Conservation (phyloP, 2,329 filamentous ascomycete species). For the Biscogniauxia marginata region DNA sequence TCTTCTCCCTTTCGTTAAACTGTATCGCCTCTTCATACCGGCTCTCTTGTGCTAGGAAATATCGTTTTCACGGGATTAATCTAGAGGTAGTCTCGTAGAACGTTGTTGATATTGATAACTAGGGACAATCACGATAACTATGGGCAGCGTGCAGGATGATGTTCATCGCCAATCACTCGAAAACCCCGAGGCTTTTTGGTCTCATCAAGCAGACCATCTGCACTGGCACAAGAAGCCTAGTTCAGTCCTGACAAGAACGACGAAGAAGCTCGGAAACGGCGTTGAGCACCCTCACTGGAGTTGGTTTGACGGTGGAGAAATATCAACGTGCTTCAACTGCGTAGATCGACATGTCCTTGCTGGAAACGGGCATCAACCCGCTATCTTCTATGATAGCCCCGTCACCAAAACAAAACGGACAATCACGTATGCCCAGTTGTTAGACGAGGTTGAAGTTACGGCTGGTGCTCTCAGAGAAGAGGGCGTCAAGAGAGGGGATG, state of each 20-base stretch:
- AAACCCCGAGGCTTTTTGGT: slow-evolving; percentile 75
- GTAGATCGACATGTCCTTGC: slow-evolving; percentile 82
- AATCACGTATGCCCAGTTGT: slow-evolving; percentile 72
- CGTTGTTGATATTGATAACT: too few relatives aligned
- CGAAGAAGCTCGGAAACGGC: slow-evolving; percentile 63
- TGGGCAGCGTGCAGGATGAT: slow-evolving; percentile 49
- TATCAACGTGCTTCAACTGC: slow-evolving; percentile 91
- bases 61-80: too few relatives aligned
- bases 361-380: slow-evolving; percentile 70
- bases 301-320: slow-evolving; percentile 87
- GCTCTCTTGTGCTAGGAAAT: too few relatives aligned
- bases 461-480: slow-evolving; percentile 81
- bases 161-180: slow-evolving; percentile 57
- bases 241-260: slow-evolving; percentile 56
- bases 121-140: slow-evolving; percentile 10
- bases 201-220: slow-evolving; percentile 68
- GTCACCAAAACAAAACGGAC: slow-evolving; percentile 72
- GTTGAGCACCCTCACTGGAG: slow-evolving; percentile 74
- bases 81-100: too few relatives aligned
- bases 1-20: background rate
- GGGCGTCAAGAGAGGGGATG: slow-evolving; percentile 79
- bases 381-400: slow-evolving; percentile 85
- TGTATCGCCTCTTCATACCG: too few relatives aligned
- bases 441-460: slow-evolving; percentile 76
- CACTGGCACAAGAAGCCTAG: slow-evolving; percentile 78